Evolutionary conservation across 2,329 filamentous ascomycete genomes (phyloP).

Genomic region (Dactylonectria estremocensis): DNA sequence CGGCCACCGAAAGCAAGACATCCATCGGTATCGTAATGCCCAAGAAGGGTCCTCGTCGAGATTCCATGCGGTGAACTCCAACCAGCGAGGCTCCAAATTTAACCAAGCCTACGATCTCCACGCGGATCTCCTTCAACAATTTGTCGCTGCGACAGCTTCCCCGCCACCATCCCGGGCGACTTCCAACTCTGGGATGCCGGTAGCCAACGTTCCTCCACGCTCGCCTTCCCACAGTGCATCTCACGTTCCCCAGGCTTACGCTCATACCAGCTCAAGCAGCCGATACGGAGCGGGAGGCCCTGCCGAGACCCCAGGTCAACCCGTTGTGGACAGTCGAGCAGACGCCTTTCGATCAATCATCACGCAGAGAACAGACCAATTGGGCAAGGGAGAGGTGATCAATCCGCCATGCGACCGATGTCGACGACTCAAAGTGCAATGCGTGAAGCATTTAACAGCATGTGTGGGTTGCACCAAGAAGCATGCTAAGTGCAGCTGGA

Average conservation of each 20-base stretch:
- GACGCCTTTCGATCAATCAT: constrained; percentile 69
- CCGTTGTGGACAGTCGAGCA: constrained; percentile 46
- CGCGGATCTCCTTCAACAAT: constrained; percentile 70
- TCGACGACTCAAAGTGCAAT: constrained; percentile 83
- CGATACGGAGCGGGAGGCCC: constrained; percentile 37
- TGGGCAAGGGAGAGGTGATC: constrained; percentile 81
- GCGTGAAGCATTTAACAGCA: constrained; percentile 87
- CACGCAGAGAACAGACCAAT: constrained; percentile 81
- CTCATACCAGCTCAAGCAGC: constrained; percentile 3
- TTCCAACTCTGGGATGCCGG: constrained; percentile 47
- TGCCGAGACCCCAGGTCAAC: constrained; percentile 46
- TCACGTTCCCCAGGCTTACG: constrained; percentile 40
- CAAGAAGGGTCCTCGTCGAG: constrained; percentile 54
- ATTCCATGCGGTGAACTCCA: constrained; percentile 55
- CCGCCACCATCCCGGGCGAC: constrained; percentile 47
- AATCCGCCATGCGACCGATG: constrained; percentile 89
- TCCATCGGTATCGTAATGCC: constrained; percentile 47
- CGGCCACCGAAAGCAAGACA: constrained; percentile 52
- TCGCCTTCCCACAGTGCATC: constrained; percentile 47
- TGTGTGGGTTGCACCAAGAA: constrained; percentile 92
- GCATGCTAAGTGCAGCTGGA: constrained; percentile 91
- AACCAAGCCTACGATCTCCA: constrained; percentile 64
- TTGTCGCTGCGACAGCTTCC: constrained; percentile 49
- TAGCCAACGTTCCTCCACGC: constrained; percentile 43
- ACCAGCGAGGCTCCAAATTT: constrained; percentile 45